Evolutionary conservation across 129 eudicot genomes (phyloP).

Genomic region (Calendula officinalis): DNA sequence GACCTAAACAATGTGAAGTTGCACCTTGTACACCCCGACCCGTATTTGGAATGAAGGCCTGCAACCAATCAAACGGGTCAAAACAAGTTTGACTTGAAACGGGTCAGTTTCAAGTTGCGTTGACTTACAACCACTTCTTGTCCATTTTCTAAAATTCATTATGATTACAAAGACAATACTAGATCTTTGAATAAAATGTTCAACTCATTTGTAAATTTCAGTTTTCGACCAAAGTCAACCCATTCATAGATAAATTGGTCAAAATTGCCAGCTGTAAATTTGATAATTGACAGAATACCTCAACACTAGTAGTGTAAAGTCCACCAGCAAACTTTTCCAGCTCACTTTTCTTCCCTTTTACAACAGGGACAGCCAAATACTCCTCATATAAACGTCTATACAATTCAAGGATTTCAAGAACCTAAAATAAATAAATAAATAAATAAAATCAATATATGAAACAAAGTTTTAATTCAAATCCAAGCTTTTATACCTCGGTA

Average conservation of each 20-base stretch:
- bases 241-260: too few relatives aligned
- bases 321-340: conserved; percentile 90
- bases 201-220: too few relatives aligned
- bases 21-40: conserved; percentile 96
- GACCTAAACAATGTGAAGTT: conserved; percentile 92
- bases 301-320: conserved; percentile 74
- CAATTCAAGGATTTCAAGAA: conserved; percentile 62
- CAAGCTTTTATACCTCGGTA: conserved; percentile 43
- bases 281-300: conserved; percentile 34
- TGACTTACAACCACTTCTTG: too few relatives aligned
- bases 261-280: not conserved
- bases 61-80: not conserved
- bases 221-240: too few relatives aligned
- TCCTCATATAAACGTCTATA: conserved; percentile 78
- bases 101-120: too few relatives aligned
- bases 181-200: too few relatives aligned
- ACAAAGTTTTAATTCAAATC: not conserved
- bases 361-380: conserved; percentile 70
- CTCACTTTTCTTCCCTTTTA: conserved; percentile 78
- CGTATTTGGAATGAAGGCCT: conserved; percentile 81
- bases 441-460: not conserved
- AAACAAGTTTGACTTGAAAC: too few relatives aligned
- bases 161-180: too few relatives aligned
- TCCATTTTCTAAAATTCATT: too few relatives aligned
- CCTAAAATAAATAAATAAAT: conserved; percentile 31